Percentiles rank a stretch among this genome's conserved stretches.
Evolutionary conservation across 352 stramenopile species (phyloP).

Genomic region (Hyaloperonospora arabidopsidis): DNA sequence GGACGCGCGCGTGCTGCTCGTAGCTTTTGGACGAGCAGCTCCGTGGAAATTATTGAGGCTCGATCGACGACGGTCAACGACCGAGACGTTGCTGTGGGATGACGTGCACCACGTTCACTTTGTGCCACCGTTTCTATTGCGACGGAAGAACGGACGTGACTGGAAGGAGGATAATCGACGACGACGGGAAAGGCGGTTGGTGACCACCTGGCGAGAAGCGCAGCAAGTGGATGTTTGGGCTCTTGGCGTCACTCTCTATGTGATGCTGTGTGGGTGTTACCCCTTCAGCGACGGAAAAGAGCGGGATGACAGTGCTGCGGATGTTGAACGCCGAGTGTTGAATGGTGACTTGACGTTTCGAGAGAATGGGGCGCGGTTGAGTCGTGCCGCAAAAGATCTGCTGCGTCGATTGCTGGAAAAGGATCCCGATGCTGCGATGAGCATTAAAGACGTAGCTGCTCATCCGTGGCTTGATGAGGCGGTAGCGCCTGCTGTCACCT

Average conservation of each 20-base stretch:
- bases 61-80: conserved; percentile 7
- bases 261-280: conserved; percentile 54
- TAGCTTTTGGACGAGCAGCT: conserved; percentile 53
- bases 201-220: conserved; percentile 46
- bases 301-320: conserved; percentile 20
- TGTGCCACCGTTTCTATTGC: conserved; percentile 51
- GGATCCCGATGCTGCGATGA: conserved; percentile 37
- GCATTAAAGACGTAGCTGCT: conserved; percentile 44
- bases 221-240: conserved; percentile 68
- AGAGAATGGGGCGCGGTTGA: conserved; percentile 25
- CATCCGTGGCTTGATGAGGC: conserved; percentile 63
- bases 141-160: conserved; percentile 12
- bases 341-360: conserved; percentile 30
- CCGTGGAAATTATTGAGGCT: conserved; percentile 35
- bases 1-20: conserved; percentile 52
- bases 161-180: not conserved
- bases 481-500: conserved; percentile 39
- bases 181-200: conserved; percentile 16
- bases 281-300: conserved; percentile 31
- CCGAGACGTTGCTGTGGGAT: conserved; percentile 58
- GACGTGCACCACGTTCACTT: conserved; percentile 53
- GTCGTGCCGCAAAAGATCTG: conserved; percentile 61
- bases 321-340: conserved; percentile 24
- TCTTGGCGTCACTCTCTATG: conserved; percentile 64
- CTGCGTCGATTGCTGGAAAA: conserved; percentile 51